Base-by-base conservation (phyloP, 2,329 filamentous ascomycete species). In the Leptographium lundbergii region DNA sequence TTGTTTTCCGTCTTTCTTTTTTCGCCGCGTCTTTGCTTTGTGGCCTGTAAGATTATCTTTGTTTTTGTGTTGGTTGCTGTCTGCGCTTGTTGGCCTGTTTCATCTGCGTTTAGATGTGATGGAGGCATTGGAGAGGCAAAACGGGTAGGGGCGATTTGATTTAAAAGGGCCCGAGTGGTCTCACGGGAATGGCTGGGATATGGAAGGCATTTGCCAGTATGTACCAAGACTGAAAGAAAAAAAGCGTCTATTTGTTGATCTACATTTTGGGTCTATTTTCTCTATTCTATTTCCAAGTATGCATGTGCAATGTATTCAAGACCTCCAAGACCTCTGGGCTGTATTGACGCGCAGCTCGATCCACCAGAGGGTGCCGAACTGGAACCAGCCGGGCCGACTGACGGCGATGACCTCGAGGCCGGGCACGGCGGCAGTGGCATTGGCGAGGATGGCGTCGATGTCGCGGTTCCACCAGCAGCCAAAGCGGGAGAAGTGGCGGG, bases 391-490 rank as follows among this genome's bases (percentile, higher is more conserved):
- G 3, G 81, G 81, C 56, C 78, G 74, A 63, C 79, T 71, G 25
- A 85, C 67, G 62, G 73, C 71, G 51, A 85, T 75, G 48, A 86
- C 71, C 67, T 84, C 78, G 56, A 86, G 70, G 2, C 81, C 81
- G 0, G 79, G 79, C 4, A 79, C 73, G 56, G 67, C 67, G 56
- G 65, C 62, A 24, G 72, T 72, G 34, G 81, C 82, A 61, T 77
- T 73, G 57, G 74, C 70, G 10, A 85, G 75, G 34, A 85, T 73
- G 39, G 66, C 70, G 65, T 79, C 77, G 61, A 86, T 78, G 66
- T 86, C 82, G 57, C 83, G 73, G 70, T 86, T 86, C 82, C 82
- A 86, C 83, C 83, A 86, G 71, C 83, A 86, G 3, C 83, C 83
- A 66, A 81, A 86, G 64, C 78, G 76, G 25, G 73, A 71, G 60